These are phyloP conservation scores for Monilinia aucupariae DNA, from an alignment of 2,329 filamentous ascomycete genomes.

Conservation along the genomic window DNA sequence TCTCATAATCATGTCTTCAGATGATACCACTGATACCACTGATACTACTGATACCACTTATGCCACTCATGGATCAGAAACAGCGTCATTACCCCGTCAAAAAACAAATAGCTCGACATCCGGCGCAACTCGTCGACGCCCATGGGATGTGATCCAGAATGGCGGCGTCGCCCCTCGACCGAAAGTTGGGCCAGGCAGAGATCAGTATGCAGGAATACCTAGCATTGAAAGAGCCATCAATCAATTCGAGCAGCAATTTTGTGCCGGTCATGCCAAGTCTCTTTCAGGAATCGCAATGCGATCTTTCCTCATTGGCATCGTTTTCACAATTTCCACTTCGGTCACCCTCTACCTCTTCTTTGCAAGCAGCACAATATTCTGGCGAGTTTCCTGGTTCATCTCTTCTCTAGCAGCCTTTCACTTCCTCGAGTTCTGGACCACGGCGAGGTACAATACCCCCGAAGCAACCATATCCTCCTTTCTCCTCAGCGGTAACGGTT, in stretches of 20 bases:
- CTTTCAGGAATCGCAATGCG: constrained; percentile 37
- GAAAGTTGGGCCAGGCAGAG: constrained; percentile 1
- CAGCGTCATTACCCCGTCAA: not conserved
- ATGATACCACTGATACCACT: not conserved
- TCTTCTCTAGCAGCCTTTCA: constrained; percentile 73
- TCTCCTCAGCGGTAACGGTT: constrained; percentile 78
- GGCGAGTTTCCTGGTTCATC: constrained; percentile 63
- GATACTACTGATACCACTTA: not conserved
- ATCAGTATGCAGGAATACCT: constrained; percentile 9
- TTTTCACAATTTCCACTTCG: constrained; percentile 26
- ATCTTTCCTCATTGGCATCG: constrained; percentile 34
- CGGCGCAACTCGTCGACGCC: constrained; percentile 11
- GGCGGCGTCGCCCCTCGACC: constrained; percentile 18
- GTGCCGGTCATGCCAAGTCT: constrained; percentile 31
- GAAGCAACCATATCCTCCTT: constrained; percentile 70
- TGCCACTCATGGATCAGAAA: constrained; percentile 4
- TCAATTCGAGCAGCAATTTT: constrained; percentile 31
- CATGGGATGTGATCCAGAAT: constrained; percentile 14
- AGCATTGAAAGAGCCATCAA: constrained; percentile 27
- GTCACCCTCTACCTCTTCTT: constrained; percentile 28
- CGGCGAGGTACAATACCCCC: constrained; percentile 74
- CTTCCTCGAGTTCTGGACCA: constrained; percentile 94
- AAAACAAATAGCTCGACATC: not conserved
- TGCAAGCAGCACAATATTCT: constrained; percentile 37
- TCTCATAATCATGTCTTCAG: not conserved